A percentile compares a stretch with the other conserved stretches of the same genome.
phyloP scores from a whole-genome alignment of 1,284 basidiomycete species.

The Cutaneotrichosporon sp. region DNA sequence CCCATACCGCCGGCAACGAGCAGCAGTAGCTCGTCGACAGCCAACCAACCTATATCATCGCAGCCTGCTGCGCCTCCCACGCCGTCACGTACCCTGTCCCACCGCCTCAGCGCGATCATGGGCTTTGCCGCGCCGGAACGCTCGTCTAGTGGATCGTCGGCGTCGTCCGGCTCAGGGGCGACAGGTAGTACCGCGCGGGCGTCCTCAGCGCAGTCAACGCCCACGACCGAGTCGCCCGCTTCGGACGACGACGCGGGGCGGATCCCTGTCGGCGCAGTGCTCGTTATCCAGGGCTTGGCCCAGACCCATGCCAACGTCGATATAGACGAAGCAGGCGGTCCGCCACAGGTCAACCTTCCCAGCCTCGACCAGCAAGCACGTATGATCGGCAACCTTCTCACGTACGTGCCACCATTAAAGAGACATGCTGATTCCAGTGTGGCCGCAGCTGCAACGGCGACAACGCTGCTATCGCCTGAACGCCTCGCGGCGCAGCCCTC shows the following conservation, averaged over 20 bases:
- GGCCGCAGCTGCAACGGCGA: constrained; percentile 43
- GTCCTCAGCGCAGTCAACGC: constrained; percentile 1
- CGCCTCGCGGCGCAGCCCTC: constrained; percentile 15
- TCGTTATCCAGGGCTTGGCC: constrained; percentile 46
- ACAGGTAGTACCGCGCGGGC: constrained; percentile 6
- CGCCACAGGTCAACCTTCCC: constrained; percentile 12
- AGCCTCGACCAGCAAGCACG: constrained; percentile 41
- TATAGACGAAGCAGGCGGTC: neutral
- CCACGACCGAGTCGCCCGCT: constrained; percentile 2
- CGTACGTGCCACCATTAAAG: constrained; percentile 26
- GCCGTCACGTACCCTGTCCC: constrained; percentile 4
- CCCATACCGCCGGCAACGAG: neutral
- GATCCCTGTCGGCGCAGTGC: constrained; percentile 38
- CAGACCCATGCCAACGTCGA: constrained; percentile 33
- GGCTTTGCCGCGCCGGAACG: constrained; percentile 12
- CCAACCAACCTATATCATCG: too few species aligned
- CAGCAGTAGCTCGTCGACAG: neutral
- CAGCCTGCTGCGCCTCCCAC: constrained; percentile 1
- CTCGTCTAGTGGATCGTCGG: neutral
- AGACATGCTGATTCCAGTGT: constrained; percentile 25
- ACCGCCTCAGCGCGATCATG: constrained; percentile 22
- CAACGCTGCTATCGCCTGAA: constrained; percentile 34
- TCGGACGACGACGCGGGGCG: constrained; percentile 8
- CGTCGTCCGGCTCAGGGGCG: constrained; percentile 2
- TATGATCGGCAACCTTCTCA: constrained; percentile 45